These are phyloP conservation scores for Colletotrichum sojae DNA, from an alignment of 2,329 filamentous ascomycete species.

Conservation along the genomic window DNA sequence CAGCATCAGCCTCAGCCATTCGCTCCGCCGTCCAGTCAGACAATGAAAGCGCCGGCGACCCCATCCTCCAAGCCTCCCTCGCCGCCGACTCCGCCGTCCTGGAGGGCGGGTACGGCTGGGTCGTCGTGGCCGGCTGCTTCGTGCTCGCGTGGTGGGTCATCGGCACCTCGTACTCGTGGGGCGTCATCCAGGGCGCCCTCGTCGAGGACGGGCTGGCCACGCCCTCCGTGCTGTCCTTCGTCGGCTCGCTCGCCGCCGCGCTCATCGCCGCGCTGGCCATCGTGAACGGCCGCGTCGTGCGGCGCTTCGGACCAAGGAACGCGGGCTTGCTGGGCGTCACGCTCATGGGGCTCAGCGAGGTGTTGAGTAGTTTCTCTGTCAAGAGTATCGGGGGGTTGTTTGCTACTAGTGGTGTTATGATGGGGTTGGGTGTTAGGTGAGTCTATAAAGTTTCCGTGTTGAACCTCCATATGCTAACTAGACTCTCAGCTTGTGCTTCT, in stretches of 20 bases:
- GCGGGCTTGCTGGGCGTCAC: constrained; percentile 64
- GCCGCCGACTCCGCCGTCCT: constrained; percentile 62
- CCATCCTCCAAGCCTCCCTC: constrained; percentile 57
- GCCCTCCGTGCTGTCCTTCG: constrained; percentile 69
- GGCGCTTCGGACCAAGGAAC: constrained; percentile 61
- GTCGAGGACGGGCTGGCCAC: constrained; percentile 62
- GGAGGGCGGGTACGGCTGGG: constrained; percentile 71
- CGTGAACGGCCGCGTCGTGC: constrained; percentile 65
- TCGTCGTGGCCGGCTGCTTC: constrained; percentile 65
- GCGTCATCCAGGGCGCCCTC: constrained; percentile 71
- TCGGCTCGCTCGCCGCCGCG: constrained; percentile 67
- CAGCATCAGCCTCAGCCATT: not conserved
- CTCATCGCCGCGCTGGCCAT: constrained; percentile 67
- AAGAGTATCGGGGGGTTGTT: constrained; percentile 53
- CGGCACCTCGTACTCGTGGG: constrained; percentile 72
- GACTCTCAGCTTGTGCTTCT: constrained; percentile 19
- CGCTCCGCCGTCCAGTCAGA: not conserved
- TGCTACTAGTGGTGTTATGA: constrained; percentile 50
- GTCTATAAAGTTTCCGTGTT: no score
- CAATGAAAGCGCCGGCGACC: constrained; percentile 18
- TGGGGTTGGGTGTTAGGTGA: constrained; percentile 51
- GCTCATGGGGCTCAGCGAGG: constrained; percentile 64
- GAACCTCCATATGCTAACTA: constrained; percentile 14
- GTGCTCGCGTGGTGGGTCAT: constrained; percentile 70
- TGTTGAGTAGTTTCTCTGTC: constrained; percentile 58